Conservation (phyloP, 441 rosid genomes). For the Erodium texanum region DNA sequence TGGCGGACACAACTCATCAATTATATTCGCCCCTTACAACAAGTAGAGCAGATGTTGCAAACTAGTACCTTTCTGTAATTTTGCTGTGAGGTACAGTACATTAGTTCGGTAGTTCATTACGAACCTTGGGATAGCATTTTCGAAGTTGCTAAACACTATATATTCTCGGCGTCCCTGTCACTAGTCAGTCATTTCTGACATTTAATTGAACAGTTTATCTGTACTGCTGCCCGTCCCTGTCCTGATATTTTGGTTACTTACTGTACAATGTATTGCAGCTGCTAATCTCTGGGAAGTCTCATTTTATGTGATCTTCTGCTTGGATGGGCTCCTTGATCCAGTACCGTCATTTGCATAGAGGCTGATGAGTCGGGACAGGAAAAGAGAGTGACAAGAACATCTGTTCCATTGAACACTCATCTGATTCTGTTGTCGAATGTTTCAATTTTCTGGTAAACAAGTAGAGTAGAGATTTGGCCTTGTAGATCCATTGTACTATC, state of each 20-base stretch:
- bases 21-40: constrained; percentile 83
- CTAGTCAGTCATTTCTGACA: background rate
- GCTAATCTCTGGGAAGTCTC: background rate
- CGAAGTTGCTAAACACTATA: too few species aligned
- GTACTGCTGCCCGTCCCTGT: background rate
- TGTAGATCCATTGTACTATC: background rate
- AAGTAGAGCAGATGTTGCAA: constrained; percentile 24
- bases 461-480: too few species aligned
- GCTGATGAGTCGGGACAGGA: too few species aligned
- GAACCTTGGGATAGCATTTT: background rate
- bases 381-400: too few species aligned
- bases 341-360: too few species aligned
- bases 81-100: background rate
- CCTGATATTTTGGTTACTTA: too few species aligned
- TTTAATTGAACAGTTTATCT: background rate
- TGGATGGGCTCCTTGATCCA: too few species aligned
- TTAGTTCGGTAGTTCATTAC: too few species aligned
- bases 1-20: constrained; percentile 97
- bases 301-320: too few species aligned
- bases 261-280: background rate
- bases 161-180: background rate
- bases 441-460: background rate
- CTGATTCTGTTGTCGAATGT: background rate
- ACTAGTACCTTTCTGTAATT: background rate
- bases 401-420: too few species aligned